Evolutionary conservation across 2,329 filamentous ascomycete genomes (phyloP), one percentile per base, ranked within the genome.

Genomic region (Aspergillus thermomutatus): DNA sequence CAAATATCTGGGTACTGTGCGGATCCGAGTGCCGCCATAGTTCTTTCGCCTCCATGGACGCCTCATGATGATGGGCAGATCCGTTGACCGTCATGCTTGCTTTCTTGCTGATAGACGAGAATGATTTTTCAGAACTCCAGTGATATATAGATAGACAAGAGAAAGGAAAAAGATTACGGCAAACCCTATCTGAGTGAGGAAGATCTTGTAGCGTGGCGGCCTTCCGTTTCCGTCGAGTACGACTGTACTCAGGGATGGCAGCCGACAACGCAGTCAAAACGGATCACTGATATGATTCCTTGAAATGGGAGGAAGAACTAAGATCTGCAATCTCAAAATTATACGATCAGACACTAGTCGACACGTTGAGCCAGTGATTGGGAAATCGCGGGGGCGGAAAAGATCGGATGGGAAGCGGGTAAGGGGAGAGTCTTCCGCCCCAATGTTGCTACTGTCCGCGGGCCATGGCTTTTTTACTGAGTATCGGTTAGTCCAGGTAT

Each of bases 1-100:
- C 80, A 77, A 83, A 86, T 80, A 93, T 90, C 55, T 83, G 82
- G 7, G 90, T 93, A 41, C 81, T 81, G 49, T 82, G 73, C 7
- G 89, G 89, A 64, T 83, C 75, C 34, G 83, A 78, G 72, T 92
- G 90, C 60, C 81, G 81, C 91, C 91, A 94, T 46, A 95, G 81
- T 69, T 86, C 82, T 49, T 70, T 69, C 21, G 66, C 53, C 52
- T 50, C 56, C 8, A 41, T 56, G 28, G 47, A 21, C 49, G 41
- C 23, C 26, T 55, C 52, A 11, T 10, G 49, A 50, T 21, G 46
- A 8, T 45, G 17, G 17, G 53, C 31, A 41, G 49, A 54, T 3
- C 59, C 58, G 47, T 64, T 61, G 17, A 26, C 47, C 11, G 61
- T 46, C 54, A 53, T 61, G 54, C 49, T 60, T 54, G 28, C 27